Percentiles rank a stretch among this genome's conserved stretches.
These are phyloP conservation scores for Phoma sp. DNA, from an alignment of 2,329 filamentous ascomycete species.

Conservation along the genomic window DNA sequence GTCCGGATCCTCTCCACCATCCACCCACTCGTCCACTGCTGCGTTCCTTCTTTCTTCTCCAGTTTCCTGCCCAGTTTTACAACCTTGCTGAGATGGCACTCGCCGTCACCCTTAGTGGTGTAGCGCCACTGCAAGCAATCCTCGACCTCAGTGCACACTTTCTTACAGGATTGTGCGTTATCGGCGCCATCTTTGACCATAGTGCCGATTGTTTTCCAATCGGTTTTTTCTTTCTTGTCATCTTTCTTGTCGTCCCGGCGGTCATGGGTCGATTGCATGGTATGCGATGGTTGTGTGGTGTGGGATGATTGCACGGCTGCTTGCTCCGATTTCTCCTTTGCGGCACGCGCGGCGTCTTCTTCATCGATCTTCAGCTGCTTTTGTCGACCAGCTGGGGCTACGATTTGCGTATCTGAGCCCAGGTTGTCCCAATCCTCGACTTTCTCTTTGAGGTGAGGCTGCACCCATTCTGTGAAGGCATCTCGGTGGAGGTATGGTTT, in stretches of 20 bases:
- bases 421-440: conserved; percentile 47
- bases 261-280: neutral
- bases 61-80: conserved; percentile 34
- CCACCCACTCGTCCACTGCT: conserved; percentile 46
- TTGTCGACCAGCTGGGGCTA: conserved; percentile 23
- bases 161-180: conserved; percentile 32
- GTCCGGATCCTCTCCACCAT: conserved; percentile 38
- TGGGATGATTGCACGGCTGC: neutral
- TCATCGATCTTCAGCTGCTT: conserved; percentile 10
- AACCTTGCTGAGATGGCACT: conserved; percentile 43
- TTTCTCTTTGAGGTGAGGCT: conserved; percentile 34
- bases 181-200: conserved; percentile 31
- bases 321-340: conserved; percentile 17
- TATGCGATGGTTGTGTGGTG: too few species aligned
- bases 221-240: conserved; percentile 3
- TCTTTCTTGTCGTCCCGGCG: conserved; percentile 3
- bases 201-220: conserved; percentile 5
- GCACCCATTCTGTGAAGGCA: conserved; percentile 41
- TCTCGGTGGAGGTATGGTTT: conserved; percentile 43
- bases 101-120: conserved; percentile 30
- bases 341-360: conserved; percentile 12
- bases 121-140: conserved; percentile 49
- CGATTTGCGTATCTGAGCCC: conserved; percentile 25
- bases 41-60: conserved; percentile 20
- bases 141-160: conserved; percentile 32